Base-by-base conservation (phyloP, 345 rosid species). In the Camelina hispida region DNA sequence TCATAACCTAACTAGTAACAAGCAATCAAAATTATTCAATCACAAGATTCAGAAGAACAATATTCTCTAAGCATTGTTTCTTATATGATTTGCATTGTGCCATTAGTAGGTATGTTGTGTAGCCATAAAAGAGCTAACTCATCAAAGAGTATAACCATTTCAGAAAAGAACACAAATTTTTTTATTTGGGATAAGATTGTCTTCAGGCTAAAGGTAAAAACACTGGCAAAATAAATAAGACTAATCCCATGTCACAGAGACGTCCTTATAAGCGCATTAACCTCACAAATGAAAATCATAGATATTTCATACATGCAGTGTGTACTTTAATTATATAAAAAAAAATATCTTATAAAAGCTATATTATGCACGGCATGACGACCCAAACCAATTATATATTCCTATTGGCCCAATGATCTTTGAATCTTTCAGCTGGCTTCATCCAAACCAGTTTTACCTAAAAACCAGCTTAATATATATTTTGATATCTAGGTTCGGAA, bases 391-490 rank as follows among this genome's bases (percentile, higher is more conserved):
- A 7, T 12, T 6, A 15, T 42, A 69, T 42, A 70, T 32, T 17
- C 37, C 13, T 47, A 17, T 9, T 46, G 47, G 59, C 75, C 67
- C 67, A 60, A 12, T 4, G 38, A 35, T 38, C 18, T 7, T 22
- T 62, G 51, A 40, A 40, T 62, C 59, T 28, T 25, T 72, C 28
- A 25, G 28, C 32, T 13, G n/a, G 53, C 30, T 67, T 37, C 23
- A 71, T 43, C 25, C 63, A 62, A 51, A 72, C 37, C 5, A 37
- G 1, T 13, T 40, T 48, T 3, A 54, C 61, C 57, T 38, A 61
- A 16, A 51, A 16, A n/a, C 38, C 17, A 13, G 68, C 43, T n/a
- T 61, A 17, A 30, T 28, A 14, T 11, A 46, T 35, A 32, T 12
- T 30, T 52, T 51, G 32, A 66, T 52, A 38, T 37, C 22, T 53